Base-by-base conservation (phyloP, 306 rosid genomes). In the Vicia villosa region DNA sequence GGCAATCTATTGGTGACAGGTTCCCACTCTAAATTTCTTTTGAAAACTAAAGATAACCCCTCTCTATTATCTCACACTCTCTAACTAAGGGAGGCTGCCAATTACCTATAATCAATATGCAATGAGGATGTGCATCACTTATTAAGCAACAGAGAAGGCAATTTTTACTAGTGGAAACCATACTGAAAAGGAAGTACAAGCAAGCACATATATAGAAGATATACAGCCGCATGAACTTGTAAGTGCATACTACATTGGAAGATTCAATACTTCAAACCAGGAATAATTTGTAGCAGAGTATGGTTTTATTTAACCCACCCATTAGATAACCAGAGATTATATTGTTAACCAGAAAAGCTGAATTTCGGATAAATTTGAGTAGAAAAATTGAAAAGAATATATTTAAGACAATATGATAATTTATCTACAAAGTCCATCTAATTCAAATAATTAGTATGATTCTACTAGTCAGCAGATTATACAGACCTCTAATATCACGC, bases 101-200 rank as follows among this genome's bases (percentile, higher is more conserved):
- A 50, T 50, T 14, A 50, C 26, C 57, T 8, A 20, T 19, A 50
- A 70, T 58, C 54, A 59, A 63, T 54, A 42, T 17, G 52, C 30
- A 38, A 54, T 61, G 59, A 10, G 30, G 20, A 3, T 10, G 63
- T 14, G 58, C 22, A 47, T 49, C 61, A 36, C 20, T 22, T 75
- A 47, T 75, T 54, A 28, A 54, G 57, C 59, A 65, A 52, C 26
- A 70, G 45, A 66, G 36, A 78, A 58, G 38, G 61, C 59, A 32
- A 28, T 63, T 74, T 72, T 73, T 17, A 61, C 37, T 1, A 46
- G 32, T 8, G 3, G 40, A 36, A 66, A 36, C 66, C 52, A 73
- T 57, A 13, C 49, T 58, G 43, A 17, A 21, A 65, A 15, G 42
- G 6, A 16, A 50, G 57, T 52, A 49, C 54, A 41, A 11, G 56